A percentile compares a stretch with the other conserved stretches of the same genome.
These are phyloP conservation scores for Microcera coccophila DNA, from an alignment of 2,329 filamentous ascomycete genomes.

Conservation along the genomic window DNA sequence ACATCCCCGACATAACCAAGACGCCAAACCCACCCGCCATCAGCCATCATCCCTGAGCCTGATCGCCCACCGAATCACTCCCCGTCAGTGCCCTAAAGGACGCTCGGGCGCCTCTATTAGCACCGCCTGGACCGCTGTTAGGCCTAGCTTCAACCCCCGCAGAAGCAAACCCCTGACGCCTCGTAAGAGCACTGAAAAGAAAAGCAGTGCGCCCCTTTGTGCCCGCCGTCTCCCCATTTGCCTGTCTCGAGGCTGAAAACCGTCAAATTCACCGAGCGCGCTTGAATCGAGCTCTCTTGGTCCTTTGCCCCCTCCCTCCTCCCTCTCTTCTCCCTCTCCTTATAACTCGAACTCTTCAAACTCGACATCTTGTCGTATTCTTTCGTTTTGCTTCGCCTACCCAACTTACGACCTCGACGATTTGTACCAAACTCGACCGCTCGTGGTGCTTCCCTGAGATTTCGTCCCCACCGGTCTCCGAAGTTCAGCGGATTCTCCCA, in stretches of 20 bases:
- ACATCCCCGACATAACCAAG: background rate
- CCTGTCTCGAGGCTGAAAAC: slow-evolving; percentile 7
- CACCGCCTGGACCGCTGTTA: slow-evolving; percentile 24
- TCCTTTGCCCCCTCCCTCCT: slow-evolving; percentile 16
- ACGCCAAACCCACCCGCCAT: slow-evolving; percentile 12
- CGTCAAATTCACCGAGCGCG: slow-evolving; percentile 3
- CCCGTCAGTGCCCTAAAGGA: slow-evolving; percentile 22
- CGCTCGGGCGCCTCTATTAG: slow-evolving; percentile 25
- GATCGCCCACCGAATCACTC: slow-evolving; percentile 23
- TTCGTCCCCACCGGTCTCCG: background rate
- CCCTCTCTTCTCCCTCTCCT: slow-evolving; percentile 15
- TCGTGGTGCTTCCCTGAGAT: background rate
- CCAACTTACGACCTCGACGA: background rate
- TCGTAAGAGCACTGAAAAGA: slow-evolving; percentile 24
- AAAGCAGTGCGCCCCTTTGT: slow-evolving; percentile 21
- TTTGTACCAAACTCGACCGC: background rate
- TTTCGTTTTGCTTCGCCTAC: background rate
- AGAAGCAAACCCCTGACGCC: slow-evolving; percentile 27
- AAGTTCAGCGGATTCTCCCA: background rate
- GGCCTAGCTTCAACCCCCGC: slow-evolving; percentile 28
- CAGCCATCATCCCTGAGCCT: slow-evolving; percentile 17
- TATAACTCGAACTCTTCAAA: slow-evolving; percentile 11
- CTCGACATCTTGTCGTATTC: background rate
- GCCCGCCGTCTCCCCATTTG: slow-evolving; percentile 10
- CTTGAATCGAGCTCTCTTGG: slow-evolving; percentile 7